Evolutionary conservation across 1,284 basidiomycete species (phyloP).

Genomic region (Malassezia pachydermatis): DNA sequence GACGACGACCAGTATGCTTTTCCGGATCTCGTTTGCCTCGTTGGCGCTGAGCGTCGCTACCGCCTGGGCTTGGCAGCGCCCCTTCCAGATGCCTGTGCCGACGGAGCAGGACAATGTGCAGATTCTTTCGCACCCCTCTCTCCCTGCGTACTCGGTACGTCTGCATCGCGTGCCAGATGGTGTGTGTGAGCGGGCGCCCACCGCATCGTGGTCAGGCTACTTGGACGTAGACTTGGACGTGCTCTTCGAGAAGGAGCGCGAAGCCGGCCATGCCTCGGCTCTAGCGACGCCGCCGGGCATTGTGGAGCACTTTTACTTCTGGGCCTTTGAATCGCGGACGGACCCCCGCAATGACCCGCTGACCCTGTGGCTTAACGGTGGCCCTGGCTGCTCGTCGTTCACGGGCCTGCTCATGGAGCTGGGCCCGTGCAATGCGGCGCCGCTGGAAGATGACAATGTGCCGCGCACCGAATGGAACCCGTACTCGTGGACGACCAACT

Average conservation of each 20-base stretch:
- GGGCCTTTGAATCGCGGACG: constrained; percentile 43
- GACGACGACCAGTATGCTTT: too few species aligned
- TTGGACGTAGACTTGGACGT: constrained; percentile 44
- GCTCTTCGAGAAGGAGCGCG: constrained; percentile 25
- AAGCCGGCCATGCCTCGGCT: background rate
- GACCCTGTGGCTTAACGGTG: constrained; percentile 45
- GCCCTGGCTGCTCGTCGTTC: constrained; percentile 41
- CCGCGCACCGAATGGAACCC: constrained; percentile 35
- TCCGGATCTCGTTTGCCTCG: background rate
- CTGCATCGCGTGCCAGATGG: constrained; percentile 25
- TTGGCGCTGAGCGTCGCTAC: too few species aligned
- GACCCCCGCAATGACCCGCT: constrained; percentile 36
- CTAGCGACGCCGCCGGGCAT: constrained; percentile 17
- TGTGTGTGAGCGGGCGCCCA: constrained; percentile 30
- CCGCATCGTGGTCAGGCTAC: constrained; percentile 39
- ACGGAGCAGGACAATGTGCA: background rate
- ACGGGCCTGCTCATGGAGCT: constrained; percentile 44
- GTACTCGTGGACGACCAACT: constrained; percentile 40
- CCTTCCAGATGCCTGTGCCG: too few species aligned
- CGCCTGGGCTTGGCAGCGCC: too few species aligned
- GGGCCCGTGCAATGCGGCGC: constrained; percentile 40
- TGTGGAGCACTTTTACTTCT: constrained; percentile 48
- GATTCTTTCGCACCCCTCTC: constrained; percentile 27
- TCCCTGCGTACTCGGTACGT: constrained; percentile 43
- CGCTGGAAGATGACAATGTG: constrained; percentile 20